These are phyloP conservation scores for Fibroporia radiculosa DNA, from an alignment of 768 basidiomycete genomes.

Conservation along the genomic window DNA sequence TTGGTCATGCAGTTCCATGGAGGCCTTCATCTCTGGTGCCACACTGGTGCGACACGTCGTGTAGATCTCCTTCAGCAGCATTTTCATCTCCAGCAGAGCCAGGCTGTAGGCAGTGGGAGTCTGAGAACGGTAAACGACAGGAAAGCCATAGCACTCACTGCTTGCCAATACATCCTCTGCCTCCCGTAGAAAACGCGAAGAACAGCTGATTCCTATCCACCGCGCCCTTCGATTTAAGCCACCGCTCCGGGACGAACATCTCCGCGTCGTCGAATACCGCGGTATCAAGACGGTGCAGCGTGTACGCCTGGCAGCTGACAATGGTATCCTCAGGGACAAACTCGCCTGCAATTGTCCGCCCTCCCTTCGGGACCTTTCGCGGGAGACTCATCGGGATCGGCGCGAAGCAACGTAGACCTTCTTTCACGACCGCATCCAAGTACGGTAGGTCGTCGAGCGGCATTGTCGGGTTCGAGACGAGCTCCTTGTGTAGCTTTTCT, in stretches of 20 bases:
- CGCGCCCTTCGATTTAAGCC: slow-evolving; percentile 69
- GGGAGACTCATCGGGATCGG: slow-evolving; percentile 95
- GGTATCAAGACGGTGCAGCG: slow-evolving; percentile 69
- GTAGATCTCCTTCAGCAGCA: slow-evolving; percentile 15
- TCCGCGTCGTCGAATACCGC: slow-evolving; percentile 84
- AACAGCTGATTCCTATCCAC: slow-evolving; percentile 94
- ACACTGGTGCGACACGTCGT: slow-evolving; percentile 10
- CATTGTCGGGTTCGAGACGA: slow-evolving; percentile 58
- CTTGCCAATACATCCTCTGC: slow-evolving; percentile 18
- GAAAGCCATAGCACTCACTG: slow-evolving; percentile 11
- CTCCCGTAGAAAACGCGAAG: slow-evolving; percentile 40
- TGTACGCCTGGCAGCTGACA: slow-evolving; percentile 92
- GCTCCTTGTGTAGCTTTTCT: slow-evolving; percentile 13
- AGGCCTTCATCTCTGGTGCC: slow-evolving; percentile 14
- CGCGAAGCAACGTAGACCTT: slow-evolving; percentile 83
- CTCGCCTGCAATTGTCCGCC: slow-evolving; percentile 83
- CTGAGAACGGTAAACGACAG: background rate
- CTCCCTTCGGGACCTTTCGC: slow-evolving; percentile 77
- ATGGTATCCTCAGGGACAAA: slow-evolving; percentile 86
- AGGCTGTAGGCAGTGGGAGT: slow-evolving; percentile 5
- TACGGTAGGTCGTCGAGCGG: slow-evolving; percentile 90
- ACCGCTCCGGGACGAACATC: slow-evolving; percentile 78
- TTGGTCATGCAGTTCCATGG: slow-evolving; percentile 17
- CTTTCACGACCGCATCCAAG: slow-evolving; percentile 86
- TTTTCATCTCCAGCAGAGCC: slow-evolving; percentile 18